Evolutionary conservation across 208 protist species (phyloP).

Genomic region (Wallacemonas sp.): DNA sequence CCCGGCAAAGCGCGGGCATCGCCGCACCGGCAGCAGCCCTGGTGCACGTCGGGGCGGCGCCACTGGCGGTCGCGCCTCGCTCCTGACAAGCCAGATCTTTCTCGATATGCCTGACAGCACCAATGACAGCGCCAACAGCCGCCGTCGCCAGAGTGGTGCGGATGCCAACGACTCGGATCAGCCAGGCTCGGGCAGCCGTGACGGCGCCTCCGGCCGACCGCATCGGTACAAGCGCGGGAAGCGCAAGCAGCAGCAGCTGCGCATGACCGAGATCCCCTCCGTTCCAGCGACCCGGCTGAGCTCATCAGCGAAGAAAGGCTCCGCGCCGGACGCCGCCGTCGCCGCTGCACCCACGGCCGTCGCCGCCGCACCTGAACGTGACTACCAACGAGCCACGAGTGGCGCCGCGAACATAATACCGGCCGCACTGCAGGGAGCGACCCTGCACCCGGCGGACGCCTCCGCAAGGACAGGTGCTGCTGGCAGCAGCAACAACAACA

Average conservation of each 20-base stretch:
- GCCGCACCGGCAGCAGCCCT: neutral
- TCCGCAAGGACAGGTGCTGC: no score
- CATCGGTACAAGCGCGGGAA: conserved; percentile 6
- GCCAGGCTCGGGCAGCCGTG: neutral
- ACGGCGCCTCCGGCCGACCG: neutral
- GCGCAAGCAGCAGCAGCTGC: neutral
- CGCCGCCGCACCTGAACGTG: neutral
- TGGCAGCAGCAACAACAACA: neutral
- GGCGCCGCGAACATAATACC: neutral
- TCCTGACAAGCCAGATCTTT: conserved; percentile 4
- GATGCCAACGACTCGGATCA: no score
- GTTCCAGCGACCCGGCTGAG: neutral
- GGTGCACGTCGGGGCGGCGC: neutral
- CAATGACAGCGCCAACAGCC: neutral
- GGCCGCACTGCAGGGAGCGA: neutral
- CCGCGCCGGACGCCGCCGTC: no score
- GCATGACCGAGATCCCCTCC: conserved; percentile 2
- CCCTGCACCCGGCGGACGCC: no score
- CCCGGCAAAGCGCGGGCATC: neutral
- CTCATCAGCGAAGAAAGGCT: neutral
- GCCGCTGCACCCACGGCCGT: no score
- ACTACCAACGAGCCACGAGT: neutral
- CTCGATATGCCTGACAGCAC: neutral
- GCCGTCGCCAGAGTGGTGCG: no score
- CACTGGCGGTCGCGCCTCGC: neutral